Evolutionary conservation across 495 filamentous ascomycete species (phyloP).

Genomic region (Tetracladium marchalianum): DNA sequence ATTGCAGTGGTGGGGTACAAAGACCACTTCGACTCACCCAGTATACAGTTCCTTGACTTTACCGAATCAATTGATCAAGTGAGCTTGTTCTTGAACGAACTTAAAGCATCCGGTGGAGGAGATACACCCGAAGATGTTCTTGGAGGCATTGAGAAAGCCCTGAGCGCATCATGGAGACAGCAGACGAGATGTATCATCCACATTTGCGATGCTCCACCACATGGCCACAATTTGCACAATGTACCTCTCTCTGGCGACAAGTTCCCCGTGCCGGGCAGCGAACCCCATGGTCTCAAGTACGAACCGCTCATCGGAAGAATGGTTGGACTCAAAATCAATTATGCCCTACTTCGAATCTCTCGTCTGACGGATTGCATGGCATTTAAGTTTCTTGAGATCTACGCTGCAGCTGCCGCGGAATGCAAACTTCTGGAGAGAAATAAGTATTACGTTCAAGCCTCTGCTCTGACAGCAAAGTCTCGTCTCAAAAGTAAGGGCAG

Average conservation of each 20-base stretch:
- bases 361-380: conserved; percentile 25
- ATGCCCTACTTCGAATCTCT: conserved; percentile 26
- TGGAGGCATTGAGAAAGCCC: conserved; percentile 20
- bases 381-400: conserved; percentile 18
- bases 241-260: background rate
- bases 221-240: conserved; percentile 22
- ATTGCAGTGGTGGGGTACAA: conserved; percentile 31
- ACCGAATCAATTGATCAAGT: conserved; percentile 18
- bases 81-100: conserved; percentile 12
- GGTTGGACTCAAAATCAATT: conserved; percentile 26
- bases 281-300: conserved; percentile 25
- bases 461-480: background rate
- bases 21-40: conserved; percentile 23
- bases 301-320: conserved; percentile 20
- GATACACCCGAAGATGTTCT: conserved; percentile 28
- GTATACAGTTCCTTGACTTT: conserved; percentile 29
- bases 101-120: conserved; percentile 19
- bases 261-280: conserved; percentile 20
- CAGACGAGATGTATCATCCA: conserved; percentile 29
- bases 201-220: conserved; percentile 27
- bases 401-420: conserved; percentile 16
- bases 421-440: conserved; percentile 17
- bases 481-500: background rate
- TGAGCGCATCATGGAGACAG: conserved; percentile 23
- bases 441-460: conserved; percentile 12